A percentile compares a stretch with the other conserved stretches of the same genome.
Conservation (phyloP, 257 asterid genomes). For the Nemophila menziesii region DNA sequence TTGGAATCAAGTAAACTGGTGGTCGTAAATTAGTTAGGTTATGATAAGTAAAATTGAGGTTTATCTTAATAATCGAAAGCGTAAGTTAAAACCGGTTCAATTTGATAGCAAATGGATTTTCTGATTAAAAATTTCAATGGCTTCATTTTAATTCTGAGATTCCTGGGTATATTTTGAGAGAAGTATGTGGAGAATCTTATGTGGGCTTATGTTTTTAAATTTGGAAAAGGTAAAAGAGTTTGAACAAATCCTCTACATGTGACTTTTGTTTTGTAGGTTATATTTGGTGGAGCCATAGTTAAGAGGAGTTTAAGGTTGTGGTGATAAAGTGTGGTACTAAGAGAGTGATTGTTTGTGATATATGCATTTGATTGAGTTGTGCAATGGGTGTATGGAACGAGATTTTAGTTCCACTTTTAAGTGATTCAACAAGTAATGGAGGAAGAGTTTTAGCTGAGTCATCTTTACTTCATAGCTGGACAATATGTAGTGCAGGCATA, state of each 20-base stretch:
- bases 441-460: conserved; percentile 41
- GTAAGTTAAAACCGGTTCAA: background rate
- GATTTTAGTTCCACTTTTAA: conserved; percentile 28
- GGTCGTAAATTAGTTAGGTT: background rate
- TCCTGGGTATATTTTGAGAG: background rate
- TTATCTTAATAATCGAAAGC: background rate
- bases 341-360: background rate
- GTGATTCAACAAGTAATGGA: conserved; percentile 46
- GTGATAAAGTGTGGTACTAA: too few species aligned
- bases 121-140: too few species aligned
- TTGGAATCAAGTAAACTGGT: background rate
- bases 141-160: too few species aligned
- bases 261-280: too few species aligned
- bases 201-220: too few species aligned
- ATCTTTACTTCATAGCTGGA: conserved; percentile 52
- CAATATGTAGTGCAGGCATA: conserved; percentile 64
- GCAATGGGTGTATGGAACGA: conserved; percentile 70
- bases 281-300: too few species aligned
- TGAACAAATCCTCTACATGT: too few species aligned
- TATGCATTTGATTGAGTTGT: conserved; percentile 1
- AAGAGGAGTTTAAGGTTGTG: too few species aligned
- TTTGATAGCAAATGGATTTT: background rate
- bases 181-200: background rate
- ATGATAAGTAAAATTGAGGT: background rate
- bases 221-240: too few species aligned